Percentiles rank a stretch among this genome's conserved stretches.
phyloP scores from a whole-genome alignment of 371 early-diverging fungal genomes.

The Mortierella polycephala region DNA sequence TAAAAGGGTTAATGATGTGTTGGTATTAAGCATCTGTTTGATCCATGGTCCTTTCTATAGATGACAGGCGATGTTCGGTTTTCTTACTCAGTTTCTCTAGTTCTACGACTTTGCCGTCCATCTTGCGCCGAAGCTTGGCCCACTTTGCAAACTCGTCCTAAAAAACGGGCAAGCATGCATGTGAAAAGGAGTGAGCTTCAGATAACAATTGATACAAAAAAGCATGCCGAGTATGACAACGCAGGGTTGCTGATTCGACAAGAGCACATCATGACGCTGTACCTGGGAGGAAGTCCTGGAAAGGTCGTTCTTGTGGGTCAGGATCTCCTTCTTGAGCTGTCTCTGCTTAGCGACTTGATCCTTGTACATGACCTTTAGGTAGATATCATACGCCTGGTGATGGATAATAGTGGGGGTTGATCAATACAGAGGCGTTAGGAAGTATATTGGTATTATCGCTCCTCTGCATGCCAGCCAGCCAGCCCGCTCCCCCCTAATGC shows the following conservation, averaged over 20 bases:
- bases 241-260: too few relatives aligned
- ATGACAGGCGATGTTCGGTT: too few relatives aligned
- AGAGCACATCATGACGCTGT: not conserved
- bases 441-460: too few relatives aligned
- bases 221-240: too few relatives aligned
- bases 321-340: slow-evolving; percentile 66
- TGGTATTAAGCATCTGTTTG: not conserved
- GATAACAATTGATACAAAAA: too few relatives aligned
- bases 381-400: slow-evolving; percentile 62
- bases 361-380: slow-evolving; percentile 59
- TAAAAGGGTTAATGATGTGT: not conserved
- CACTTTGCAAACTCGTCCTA: slow-evolving; percentile 95
- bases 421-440: slow-evolving; percentile 2
- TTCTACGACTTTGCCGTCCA: slow-evolving; percentile 77
- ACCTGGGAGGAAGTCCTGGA: slow-evolving; percentile 73
- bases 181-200: too few relatives aligned
- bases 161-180: not conserved
- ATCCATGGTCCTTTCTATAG: not conserved
- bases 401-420: not conserved
- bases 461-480: not conserved
- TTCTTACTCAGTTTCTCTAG: slow-evolving; percentile 70
- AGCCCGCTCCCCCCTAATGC: too few relatives aligned
- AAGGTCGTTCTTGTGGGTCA: slow-evolving; percentile 69
- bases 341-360: slow-evolving; percentile 60
- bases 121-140: slow-evolving; percentile 90